A percentile compares a stretch with the other conserved stretches of the same genome.
Conservation (phyloP, 495 filamentous ascomycete species). For the Podospora didyma region DNA sequence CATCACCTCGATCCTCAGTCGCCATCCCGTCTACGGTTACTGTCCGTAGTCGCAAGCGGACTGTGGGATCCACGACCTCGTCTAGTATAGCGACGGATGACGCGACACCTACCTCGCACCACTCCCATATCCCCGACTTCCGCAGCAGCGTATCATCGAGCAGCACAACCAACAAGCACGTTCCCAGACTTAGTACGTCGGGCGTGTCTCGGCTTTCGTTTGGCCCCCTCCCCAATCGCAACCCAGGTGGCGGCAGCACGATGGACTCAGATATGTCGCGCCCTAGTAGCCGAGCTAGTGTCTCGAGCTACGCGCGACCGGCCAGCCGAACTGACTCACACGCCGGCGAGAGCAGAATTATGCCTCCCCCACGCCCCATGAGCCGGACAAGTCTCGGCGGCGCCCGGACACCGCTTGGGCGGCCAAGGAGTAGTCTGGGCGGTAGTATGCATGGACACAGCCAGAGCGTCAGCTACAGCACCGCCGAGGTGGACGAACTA, state of each 20-base stretch:
- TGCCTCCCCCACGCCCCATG: conserved; percentile 62
- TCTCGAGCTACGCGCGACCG: conserved; percentile 48
- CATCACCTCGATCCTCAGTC: conserved; percentile 63
- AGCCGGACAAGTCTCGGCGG: conserved; percentile 55
- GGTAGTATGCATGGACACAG: conserved; percentile 47
- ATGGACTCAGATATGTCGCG: conserved; percentile 42
- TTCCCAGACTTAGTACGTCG: conserved; percentile 48
- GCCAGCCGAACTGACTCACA: conserved; percentile 45
- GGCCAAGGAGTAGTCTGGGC: conserved; percentile 55
- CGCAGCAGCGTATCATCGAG: conserved; percentile 34
- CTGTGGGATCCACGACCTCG: conserved; percentile 55
- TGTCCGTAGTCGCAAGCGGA: conserved; percentile 68
- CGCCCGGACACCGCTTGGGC: conserved; percentile 59
- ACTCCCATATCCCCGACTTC: conserved; percentile 20
- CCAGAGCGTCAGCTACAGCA: conserved; percentile 40
- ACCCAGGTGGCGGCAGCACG: conserved; percentile 20
- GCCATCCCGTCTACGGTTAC: conserved; percentile 72
- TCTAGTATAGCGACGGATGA: conserved; percentile 42
- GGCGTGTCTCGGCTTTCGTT: conserved; percentile 52
- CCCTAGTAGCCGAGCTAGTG: conserved; percentile 59
- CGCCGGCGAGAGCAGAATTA: conserved; percentile 15
- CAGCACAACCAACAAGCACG: conserved; percentile 37
- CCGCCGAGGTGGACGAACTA: conserved; percentile 39
- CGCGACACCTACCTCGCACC: conserved; percentile 38
- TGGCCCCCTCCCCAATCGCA: conserved; percentile 47